Evolutionary conservation across 2,329 filamentous ascomycete genomes (phyloP).

Genomic region (Paramyrothecium roridum): DNA sequence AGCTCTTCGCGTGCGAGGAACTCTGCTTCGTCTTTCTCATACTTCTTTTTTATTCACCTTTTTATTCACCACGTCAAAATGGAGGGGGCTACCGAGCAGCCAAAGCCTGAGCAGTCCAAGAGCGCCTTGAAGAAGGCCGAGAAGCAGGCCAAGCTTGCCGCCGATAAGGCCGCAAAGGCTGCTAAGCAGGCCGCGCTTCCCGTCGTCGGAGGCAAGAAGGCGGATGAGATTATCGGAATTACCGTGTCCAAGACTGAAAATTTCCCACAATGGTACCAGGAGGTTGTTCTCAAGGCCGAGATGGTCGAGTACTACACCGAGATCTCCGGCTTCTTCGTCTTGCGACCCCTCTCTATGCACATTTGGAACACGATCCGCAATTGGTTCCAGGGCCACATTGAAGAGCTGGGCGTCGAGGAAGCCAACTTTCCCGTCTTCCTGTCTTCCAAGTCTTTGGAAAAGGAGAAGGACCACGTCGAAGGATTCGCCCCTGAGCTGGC

Average conservation of each 20-base stretch:
- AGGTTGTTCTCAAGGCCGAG: constrained; percentile 93
- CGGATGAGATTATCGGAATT: constrained; percentile 77
- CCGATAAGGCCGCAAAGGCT: constrained; percentile 60
- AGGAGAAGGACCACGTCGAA: constrained; percentile 95
- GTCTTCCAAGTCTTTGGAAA: constrained; percentile 80
- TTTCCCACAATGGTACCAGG: constrained; percentile 95
- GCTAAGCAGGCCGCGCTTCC: constrained; percentile 50
- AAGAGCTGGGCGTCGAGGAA: constrained; percentile 89
- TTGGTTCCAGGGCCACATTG: constrained; percentile 73
- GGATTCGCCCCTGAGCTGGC: constrained; percentile 94
- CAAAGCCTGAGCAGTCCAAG: constrained; percentile 46
- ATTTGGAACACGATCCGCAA: constrained; percentile 65
- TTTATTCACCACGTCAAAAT: constrained; percentile 16
- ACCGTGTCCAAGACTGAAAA: constrained; percentile 81
- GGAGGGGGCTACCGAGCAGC: constrained; percentile 17
- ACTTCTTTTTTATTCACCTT: neutral
- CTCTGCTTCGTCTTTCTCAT: neutral
- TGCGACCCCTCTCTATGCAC: constrained; percentile 69
- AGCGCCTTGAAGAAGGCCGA: constrained; percentile 64
- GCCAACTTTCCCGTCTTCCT: constrained; percentile 97
- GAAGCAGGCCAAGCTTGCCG: constrained; percentile 59
- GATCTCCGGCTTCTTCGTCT: constrained; percentile 95
- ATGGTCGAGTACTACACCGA: constrained; percentile 95
- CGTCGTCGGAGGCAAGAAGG: constrained; percentile 57
- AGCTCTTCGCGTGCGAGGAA: neutral